Base-by-base conservation (phyloP, 768 basidiomycete species). In the Lentinula detonsa region DNA sequence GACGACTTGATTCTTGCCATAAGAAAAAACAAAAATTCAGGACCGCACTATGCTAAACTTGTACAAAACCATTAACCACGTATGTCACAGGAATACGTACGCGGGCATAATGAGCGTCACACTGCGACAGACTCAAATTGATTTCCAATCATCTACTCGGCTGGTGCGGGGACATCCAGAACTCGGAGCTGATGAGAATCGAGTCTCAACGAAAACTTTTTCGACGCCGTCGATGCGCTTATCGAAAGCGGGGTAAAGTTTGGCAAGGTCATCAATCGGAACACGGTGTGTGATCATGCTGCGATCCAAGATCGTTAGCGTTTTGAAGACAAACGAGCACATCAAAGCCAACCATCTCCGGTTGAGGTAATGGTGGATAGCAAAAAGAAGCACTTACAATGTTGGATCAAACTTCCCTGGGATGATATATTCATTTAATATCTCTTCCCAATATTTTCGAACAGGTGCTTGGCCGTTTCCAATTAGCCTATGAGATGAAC, bases 381-480 rank as follows among this genome's bases (percentile, higher is more conserved):
- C 49, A 61, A 49, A 31, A 15, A 49, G 7, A 34, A 52, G 31
- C 13, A 74, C 81, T 62, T 61, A 83, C 83, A 86, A 84, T 4
- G 76, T 81, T 4, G 84, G 82, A 64, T 90, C 85, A 63, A 90
- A 83, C 70, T 86, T 85, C 15, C 85, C 84, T 1, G 82, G 75
- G 52, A 80, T 72, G 68, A 90, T 84, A 67, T 84, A 85, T 54
- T 84, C 81, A 60, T 87, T 69, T 51, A 91, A 70, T 52, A 91
- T 81, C 64, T 88, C 84, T 60, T 87, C 74, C 88, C 88, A 90
- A 73, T 87, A 90, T 52, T 79, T 77, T 67, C 88, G 88, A 1
- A 89, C 86, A 3, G 88, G 89, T 0, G 87, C 87, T 74, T 91
- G 88, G 1, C 87, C 87, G 64, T 87, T 87, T 6, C 87, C 88